These are phyloP conservation scores for Lodderomyces pseudojiufengensis DNA, from an alignment of 1,139 yeast species.

Conservation along the genomic window DNA sequence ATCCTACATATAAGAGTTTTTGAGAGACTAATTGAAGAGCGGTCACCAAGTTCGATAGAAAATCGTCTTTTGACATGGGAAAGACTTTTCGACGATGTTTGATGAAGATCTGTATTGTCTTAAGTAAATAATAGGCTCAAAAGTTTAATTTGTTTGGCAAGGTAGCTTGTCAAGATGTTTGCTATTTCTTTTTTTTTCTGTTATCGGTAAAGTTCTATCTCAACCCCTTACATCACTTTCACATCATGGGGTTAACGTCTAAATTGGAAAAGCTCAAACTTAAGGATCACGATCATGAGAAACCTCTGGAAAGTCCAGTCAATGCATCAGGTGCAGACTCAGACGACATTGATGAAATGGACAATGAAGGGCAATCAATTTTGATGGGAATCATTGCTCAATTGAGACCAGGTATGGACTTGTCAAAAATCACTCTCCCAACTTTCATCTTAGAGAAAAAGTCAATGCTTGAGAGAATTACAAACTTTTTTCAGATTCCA, in stretches of 20 bases:
- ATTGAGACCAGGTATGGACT: conserved; percentile 87
- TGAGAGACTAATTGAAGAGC: too few species aligned
- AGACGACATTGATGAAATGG: conserved; percentile 87
- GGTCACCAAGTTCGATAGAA: conserved; percentile 69
- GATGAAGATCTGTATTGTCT: too few species aligned
- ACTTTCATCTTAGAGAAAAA: conserved; percentile 92
- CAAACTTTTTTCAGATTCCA: conserved; percentile 86
- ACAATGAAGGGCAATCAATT: conserved; percentile 83
- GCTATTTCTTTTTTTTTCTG: too few species aligned
- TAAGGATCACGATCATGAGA: conserved; percentile 6
- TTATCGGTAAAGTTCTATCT: conserved; percentile 5
- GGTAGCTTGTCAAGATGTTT: too few species aligned
- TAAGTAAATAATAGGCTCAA: too few species aligned
- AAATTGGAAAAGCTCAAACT: conserved; percentile 32
- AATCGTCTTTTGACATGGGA: conserved; percentile 82
- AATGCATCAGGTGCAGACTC: conserved; percentile 10
- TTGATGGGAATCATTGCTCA: conserved; percentile 84
- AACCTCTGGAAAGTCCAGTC: neutral
- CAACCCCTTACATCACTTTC: neutral
- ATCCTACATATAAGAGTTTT: neutral
- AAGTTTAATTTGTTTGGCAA: too few species aligned
- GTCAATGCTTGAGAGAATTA: conserved; percentile 92
- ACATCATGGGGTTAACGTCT: conserved; percentile 34
- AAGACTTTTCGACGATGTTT: too few species aligned
- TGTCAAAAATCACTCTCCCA: conserved; percentile 87